Percentiles rank a stretch among this genome's conserved stretches.
phyloP scores from a whole-genome alignment of 331 rosid species.

The Malus hybrid region DNA sequence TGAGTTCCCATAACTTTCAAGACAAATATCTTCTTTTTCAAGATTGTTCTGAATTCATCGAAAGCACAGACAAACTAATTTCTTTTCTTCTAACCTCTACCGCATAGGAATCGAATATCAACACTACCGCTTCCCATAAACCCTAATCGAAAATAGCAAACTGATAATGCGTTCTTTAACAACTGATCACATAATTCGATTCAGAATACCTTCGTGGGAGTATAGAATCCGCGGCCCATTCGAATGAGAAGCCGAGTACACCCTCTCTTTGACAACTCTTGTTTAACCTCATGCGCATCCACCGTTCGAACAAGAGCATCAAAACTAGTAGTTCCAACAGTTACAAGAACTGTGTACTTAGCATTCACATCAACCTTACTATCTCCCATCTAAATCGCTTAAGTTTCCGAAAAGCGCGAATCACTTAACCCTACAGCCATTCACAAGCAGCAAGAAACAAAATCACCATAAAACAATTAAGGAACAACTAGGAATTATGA shows the following conservation, averaged over 20 bases:
- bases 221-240: constrained; percentile 73
- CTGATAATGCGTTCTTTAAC: too few species aligned
- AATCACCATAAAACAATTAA: background rate
- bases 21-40: background rate
- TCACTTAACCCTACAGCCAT: background rate
- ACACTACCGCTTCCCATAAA: background rate
- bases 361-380: constrained; percentile 8
- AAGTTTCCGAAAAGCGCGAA: background rate
- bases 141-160: too few species aligned
- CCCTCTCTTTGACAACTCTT: constrained; percentile 45
- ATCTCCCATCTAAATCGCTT: constrained; percentile 32
- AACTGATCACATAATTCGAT: background rate
- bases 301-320: constrained; percentile 64
- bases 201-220: constrained; percentile 53
- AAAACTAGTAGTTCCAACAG: constrained; percentile 76
- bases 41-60: background rate
- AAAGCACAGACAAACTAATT: background rate
- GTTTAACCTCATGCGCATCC: constrained; percentile 32
- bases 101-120: too few species aligned
- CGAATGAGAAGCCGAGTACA: constrained; percentile 63
- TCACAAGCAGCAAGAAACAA: background rate
- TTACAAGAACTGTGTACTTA: constrained; percentile 51
- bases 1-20: too few species aligned
- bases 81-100: background rate
- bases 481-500: background rate